These are phyloP conservation scores for Nitzschia sp. DNA, from an alignment of 108 stramenopile genomes.

Conservation along the genomic window DNA sequence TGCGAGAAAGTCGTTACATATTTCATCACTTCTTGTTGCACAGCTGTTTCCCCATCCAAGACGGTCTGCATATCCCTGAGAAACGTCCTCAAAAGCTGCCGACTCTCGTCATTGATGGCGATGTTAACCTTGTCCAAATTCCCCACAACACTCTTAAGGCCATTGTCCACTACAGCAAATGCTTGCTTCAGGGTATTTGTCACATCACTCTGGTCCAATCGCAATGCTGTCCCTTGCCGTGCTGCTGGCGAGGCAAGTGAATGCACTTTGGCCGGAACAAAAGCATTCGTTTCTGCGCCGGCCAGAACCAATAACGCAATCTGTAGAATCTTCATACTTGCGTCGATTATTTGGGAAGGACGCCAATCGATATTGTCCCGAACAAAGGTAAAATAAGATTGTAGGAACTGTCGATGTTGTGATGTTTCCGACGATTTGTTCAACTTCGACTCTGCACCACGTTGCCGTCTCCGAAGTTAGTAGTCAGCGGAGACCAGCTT, in stretches of 20 bases:
- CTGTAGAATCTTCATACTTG: background rate
- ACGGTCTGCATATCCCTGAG: background rate
- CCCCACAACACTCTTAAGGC: background rate
- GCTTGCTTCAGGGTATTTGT: slow-evolving; percentile 2
- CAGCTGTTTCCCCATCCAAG: background rate
- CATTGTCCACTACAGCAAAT: background rate
- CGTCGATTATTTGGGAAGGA: too few relatives aligned
- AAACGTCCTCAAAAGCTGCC: background rate
- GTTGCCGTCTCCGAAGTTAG: too few relatives aligned
- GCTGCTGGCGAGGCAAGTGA: background rate
- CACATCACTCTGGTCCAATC: background rate
- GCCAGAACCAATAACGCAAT: background rate
- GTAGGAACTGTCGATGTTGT: too few relatives aligned
- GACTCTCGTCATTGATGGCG: background rate
- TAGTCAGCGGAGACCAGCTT: too few relatives aligned
- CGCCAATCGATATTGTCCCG: too few relatives aligned
- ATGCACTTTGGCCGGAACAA: background rate
- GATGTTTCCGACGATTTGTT: too few relatives aligned
- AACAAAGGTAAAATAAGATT: too few relatives aligned
- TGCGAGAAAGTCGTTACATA: slow-evolving; percentile 6
- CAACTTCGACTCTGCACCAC: too few relatives aligned
- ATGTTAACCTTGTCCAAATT: slow-evolving; percentile 4
- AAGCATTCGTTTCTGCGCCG: background rate
- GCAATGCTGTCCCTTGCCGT: background rate
- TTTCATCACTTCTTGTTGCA: slow-evolving; percentile 1